Evolutionary conservation across 495 filamentous ascomycete genomes (phyloP), one percentile per base, ranked within the genome.

Genomic region (Penicillium roqueforti): DNA sequence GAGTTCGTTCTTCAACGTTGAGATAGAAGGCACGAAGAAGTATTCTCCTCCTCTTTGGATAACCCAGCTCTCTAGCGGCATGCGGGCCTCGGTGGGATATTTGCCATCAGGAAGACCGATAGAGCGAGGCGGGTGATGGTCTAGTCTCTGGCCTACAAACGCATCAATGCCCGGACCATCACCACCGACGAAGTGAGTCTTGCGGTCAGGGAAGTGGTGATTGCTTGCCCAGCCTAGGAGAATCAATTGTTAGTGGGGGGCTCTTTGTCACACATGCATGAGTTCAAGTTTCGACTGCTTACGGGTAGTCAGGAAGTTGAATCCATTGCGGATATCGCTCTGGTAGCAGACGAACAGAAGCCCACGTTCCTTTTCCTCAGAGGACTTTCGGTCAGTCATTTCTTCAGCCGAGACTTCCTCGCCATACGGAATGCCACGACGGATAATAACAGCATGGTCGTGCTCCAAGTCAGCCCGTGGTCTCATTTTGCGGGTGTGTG

Each of bases 401-500:
- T 59, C 62, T 1, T 57, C 51, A 7, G 43, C 37, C 40, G 40
- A 19, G 34, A 39, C 28, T 47, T 52, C 60, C 1, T 47, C 54
- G 6, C 69, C 69, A 34, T 58, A 72, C 4, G 68, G 46, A 42
- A 73, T 65, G 2, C 68, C 60, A 6, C 68, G 66, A 42, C 68
- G 67, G 14, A 70, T 9, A 4, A 73, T 73, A 1, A 64, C 48
- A 31, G 39, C 57, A 14, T 58, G 52, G 29, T 62, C 59, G 11
- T 50, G 42, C 7, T 60, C 47, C 7, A 53, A 29, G 34, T 68
- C 66, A 2, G 51, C 62, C 5, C 68, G 54, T 7, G 69, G 68
- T 18, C 65, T 57, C 56, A 61, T 65, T 47, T 74, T 74, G 38
- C 71, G 69, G 31, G 61, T 65, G 47, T 74, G 71, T 3, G 71